Base-by-base conservation (phyloP, 768 basidiomycete species). In the Hypholoma sublateritium region DNA sequence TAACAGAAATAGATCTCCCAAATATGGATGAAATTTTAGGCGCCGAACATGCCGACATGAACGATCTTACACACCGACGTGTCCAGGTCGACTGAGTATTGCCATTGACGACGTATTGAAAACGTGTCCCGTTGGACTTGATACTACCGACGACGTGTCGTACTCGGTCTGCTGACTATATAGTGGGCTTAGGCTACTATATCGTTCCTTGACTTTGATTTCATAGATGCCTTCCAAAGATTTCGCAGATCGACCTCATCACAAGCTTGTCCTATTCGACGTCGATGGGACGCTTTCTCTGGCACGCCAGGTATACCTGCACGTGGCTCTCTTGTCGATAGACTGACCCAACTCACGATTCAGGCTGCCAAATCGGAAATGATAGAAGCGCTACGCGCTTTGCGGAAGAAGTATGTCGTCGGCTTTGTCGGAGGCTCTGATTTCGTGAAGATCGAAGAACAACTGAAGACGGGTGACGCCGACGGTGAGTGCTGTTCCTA, bases 381-480 rank as follows among this genome's bases (percentile, higher is more conserved):
- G 80, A 70, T 86, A 46, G 76, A 84, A 32, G 70, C 87, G 4
- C 77, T 98, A 21, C 75, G 80, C 41, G 80, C 82, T 34, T 72
- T 98, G 43, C 81, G 88, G 56, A 84, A 93, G 71, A 89, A 89
- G 67, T 73, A 77, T 16, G 85, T 76, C 28, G 86, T 93, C 59
- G 97, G 95, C 8, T 95, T 97, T 62, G 91, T 99, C 12, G 90
- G 96, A 21, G 97, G 97, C 2, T 96, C 94, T 43, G 90, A 99
- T 80, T 72, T 95, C 9, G 75, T 66, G 50, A 98, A 99, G 81
- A 93, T 98, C 66, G 76, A 79, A 0, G 94, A 96, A 68, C 96
- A 99, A 70, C 82, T 98, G 14, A 65, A 80, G 1, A 72, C 82
- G 4, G 67, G 74, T 35, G 86, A 84, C 19, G 71, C 69, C 49